Conservation (phyloP, 1,284 basidiomycete species). For the Sanghuangporus sanghuang region DNA sequence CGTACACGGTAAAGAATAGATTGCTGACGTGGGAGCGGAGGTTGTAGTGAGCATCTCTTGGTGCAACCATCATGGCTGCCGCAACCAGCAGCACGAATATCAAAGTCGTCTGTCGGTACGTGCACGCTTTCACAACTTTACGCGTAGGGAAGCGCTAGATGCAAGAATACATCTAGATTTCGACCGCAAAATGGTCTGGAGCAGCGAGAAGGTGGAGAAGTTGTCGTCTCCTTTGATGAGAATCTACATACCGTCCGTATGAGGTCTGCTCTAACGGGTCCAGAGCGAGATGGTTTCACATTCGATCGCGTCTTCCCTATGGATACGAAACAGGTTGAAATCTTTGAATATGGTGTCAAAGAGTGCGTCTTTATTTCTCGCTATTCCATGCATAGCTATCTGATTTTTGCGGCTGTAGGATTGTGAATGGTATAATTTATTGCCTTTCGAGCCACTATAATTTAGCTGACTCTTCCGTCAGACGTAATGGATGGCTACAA, state of each 20-base stretch:
- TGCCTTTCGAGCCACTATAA: background rate
- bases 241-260: constrained; percentile 80
- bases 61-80: constrained; percentile 8
- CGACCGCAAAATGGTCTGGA: constrained; percentile 94
- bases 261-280: constrained; percentile 67
- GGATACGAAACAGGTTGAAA: constrained; percentile 86
- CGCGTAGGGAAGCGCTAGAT: background rate
- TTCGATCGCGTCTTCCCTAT: constrained; percentile 98
- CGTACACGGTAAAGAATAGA: background rate
- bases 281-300: constrained; percentile 91
- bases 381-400: background rate
- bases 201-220: constrained; percentile 84
- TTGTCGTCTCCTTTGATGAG: constrained; percentile 88
- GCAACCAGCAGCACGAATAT: constrained; percentile 83
- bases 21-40: background rate
- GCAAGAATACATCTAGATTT: constrained; percentile 53
- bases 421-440: constrained; percentile 21
- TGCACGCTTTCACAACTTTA: constrained; percentile 13
- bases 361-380: constrained; percentile 54
- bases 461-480: constrained; percentile 27
- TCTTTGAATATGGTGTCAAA: constrained; percentile 98
- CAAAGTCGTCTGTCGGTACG: constrained; percentile 93
- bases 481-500: constrained; percentile 99
- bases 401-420: constrained; percentile 18
- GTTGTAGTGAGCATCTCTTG: background rate